Evolutionary conservation across 2,329 filamentous ascomycete genomes (phyloP), one percentile per base, ranked within the genome.

Genomic region (Aspergillaceae sp.): DNA sequence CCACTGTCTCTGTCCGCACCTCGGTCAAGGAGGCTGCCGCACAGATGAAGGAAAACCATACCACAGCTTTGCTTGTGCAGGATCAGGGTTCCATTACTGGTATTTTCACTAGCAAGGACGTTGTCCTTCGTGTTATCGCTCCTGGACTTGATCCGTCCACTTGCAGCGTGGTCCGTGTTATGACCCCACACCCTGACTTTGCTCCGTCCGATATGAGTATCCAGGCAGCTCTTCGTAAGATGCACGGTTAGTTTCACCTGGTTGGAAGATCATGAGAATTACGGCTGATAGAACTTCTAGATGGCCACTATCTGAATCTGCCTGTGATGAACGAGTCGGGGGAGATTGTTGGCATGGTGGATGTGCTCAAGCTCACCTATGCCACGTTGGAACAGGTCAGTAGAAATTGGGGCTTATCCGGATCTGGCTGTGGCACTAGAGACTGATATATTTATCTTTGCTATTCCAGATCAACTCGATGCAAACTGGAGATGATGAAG

Each of bases 21-120:
- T 94, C 91, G 5, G 92, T 98, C 56, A 94, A 88, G 74, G 92
- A 98, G 62, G 92, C 92, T 46, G 92, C 92, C 10, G 80, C 86
- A 55, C 71, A 95, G 67, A 98, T 98, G 92, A 97, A 94, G 74
- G 92, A 98, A 69, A 91, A 98, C 71, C 92, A 94, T 69, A 98
- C 92, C 11, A 98, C 92, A 10, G 92, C 92, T 40, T 84, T 98
- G 37, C 74, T 98, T 48, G 92, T 98, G 10, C 90, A 96, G 70
- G 92, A 98, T 66, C 88, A 95, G 68, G 90, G 91, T 45, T 87
- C 89, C 38, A 97, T 98, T 63, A 98, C 92, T 45, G 92, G 92
- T 71, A 98, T 98, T 64, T 98, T 98, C 67, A 98, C 92, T 49
- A 97, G 92, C 75, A 98, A 98, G 74, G 92, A 98, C 71, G 91